Conservation (phyloP, 2,329 filamentous ascomycete genomes). For the Ophiostoma pallidulum region DNA sequence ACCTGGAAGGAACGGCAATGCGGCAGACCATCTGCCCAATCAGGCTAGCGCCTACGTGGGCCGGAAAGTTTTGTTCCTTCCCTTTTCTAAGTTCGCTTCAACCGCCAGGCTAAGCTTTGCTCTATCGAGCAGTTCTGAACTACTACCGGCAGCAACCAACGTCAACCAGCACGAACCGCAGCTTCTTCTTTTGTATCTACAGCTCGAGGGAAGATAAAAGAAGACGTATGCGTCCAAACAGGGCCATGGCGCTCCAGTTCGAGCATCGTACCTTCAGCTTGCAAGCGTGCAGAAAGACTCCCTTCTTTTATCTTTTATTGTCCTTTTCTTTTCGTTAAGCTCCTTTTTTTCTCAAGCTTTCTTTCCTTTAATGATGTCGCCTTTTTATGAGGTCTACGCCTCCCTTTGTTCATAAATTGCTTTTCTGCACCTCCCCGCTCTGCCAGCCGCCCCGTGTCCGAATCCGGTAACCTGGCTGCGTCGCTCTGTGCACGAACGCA, state of each 20-base stretch:
- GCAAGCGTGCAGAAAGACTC: too few relatives aligned
- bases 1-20: background rate
- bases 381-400: background rate
- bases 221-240: too few relatives aligned
- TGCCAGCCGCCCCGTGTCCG: background rate
- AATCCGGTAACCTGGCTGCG: background rate
- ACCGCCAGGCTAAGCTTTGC: too few relatives aligned
- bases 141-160: too few relatives aligned
- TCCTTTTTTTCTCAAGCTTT: background rate
- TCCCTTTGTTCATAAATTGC: background rate
- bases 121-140: too few relatives aligned
- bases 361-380: background rate
- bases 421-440: conserved; percentile 7
- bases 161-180: too few relatives aligned
- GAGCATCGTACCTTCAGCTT: too few relatives aligned
- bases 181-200: background rate
- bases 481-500: background rate
- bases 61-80: background rate
- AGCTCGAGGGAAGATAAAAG: too few relatives aligned
- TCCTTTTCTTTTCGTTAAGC: background rate
- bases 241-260: too few relatives aligned
- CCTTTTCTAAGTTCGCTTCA: too few relatives aligned
- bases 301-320: background rate
- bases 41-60: too few relatives aligned
- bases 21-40: background rate